A percentile compares a stretch with the other conserved stretches of the same genome.
These are phyloP conservation scores for Taxawa tesnikishii DNA, from an alignment of 2,329 filamentous ascomycete genomes.

Conservation along the genomic window DNA sequence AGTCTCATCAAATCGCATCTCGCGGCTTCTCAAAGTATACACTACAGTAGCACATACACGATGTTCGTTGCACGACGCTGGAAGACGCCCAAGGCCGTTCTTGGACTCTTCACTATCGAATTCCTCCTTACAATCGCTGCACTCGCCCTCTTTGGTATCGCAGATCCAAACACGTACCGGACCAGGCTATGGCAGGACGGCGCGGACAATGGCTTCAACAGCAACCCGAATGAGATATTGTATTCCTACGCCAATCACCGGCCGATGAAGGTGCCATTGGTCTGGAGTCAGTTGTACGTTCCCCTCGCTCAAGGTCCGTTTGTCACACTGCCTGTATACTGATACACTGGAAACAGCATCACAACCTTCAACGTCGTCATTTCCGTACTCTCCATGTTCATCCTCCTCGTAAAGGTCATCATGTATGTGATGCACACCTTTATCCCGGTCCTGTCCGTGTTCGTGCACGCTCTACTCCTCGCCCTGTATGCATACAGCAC, in stretches of 20 bases:
- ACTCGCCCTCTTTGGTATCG: constrained; percentile 60
- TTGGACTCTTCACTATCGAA: constrained; percentile 52
- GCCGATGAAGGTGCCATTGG: constrained; percentile 48
- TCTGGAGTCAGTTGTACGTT: constrained; percentile 61
- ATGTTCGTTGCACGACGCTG: constrained; percentile 37
- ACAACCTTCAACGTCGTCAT: constrained; percentile 68
- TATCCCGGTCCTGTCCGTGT: constrained; percentile 48
- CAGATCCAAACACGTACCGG: constrained; percentile 61
- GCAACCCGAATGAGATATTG: constrained; percentile 54
- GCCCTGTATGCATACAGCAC: constrained; percentile 54
- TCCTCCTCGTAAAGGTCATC: constrained; percentile 58
- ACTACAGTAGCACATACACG: background rate
- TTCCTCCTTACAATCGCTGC: constrained; percentile 51
- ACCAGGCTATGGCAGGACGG: constrained; percentile 63
- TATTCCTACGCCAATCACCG: constrained; percentile 64
- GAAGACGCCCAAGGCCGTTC: constrained; percentile 38
- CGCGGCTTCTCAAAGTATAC: background rate
- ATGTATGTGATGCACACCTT: constrained; percentile 60
- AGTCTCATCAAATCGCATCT: background rate
- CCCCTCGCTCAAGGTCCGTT: background rate
- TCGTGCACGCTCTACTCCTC: constrained; percentile 45
- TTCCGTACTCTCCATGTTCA: constrained; percentile 63
- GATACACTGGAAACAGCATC: constrained; percentile 42
- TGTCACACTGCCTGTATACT: constrained; percentile 5
- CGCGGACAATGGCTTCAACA: constrained; percentile 60